phyloP scores from a whole-genome alignment of 1,284 basidiomycete species.

The Volvariella surrecta region DNA sequence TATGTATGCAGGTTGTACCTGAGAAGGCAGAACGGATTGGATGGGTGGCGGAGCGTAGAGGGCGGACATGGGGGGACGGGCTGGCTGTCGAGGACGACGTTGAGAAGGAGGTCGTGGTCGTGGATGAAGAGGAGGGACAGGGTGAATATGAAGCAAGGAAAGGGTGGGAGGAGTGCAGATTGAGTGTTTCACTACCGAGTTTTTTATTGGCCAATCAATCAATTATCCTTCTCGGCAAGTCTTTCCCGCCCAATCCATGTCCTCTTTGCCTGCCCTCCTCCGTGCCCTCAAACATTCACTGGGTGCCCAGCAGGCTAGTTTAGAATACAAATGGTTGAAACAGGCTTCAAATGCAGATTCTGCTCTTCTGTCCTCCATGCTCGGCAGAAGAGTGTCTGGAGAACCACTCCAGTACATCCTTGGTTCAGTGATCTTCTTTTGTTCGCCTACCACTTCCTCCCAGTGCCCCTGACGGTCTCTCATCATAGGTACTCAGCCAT shows the following conservation, averaged over 20 bases:
- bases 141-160: too few species aligned
- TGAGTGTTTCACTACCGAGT: too few species aligned
- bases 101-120: constrained; percentile 1
- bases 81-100: constrained; percentile 2
- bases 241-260: too few species aligned
- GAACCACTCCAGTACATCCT: constrained; percentile 91
- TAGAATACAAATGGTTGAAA: constrained; percentile 59
- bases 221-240: constrained; percentile 1
- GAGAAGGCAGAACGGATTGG: constrained; percentile 13
- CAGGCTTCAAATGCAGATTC: constrained; percentile 22
- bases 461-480: too few species aligned
- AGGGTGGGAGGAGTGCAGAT: too few species aligned
- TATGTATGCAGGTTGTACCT: constrained; percentile 16
- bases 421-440: constrained; percentile 46
- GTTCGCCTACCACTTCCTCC: constrained; percentile 9
- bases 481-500: constrained; percentile 72
- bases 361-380: constrained; percentile 28
- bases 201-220: too few species aligned
- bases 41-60: constrained; percentile 22
- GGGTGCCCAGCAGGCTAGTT: constrained; percentile 36
- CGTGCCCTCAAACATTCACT: constrained; percentile 20
- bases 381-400: constrained; percentile 48
- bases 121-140: too few species aligned
- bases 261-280: constrained; percentile 16
- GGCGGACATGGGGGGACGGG: constrained; percentile 21